Evolutionary conservation across 345 rosid genomes (phyloP).

Genomic region (Bruguiera gymnorhiza): DNA sequence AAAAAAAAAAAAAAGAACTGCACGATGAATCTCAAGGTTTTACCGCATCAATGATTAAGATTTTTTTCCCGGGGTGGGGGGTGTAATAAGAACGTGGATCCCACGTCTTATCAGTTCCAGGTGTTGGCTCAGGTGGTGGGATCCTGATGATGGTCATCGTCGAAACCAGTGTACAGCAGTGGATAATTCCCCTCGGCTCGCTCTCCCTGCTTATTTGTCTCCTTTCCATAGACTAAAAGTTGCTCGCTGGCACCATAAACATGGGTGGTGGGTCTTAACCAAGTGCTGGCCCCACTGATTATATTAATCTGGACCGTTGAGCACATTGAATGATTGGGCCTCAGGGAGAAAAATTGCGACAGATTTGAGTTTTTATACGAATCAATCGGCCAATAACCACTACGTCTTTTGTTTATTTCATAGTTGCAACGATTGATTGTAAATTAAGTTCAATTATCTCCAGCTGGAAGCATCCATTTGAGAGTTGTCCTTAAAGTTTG

Average conservation of each 20-base stretch:
- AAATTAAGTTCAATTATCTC: too few species aligned
- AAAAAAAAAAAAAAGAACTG: conserved; percentile 2
- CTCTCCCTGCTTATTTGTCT: not conserved
- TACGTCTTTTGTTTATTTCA: too few species aligned
- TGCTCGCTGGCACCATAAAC: conserved; percentile 23
- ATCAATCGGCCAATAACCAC: not conserved
- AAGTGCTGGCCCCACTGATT: conserved; percentile 8
- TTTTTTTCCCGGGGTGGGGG: conserved; percentile 9
- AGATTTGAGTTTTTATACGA: not conserved
- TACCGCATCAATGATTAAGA: conserved; percentile 51
- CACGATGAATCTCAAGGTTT: conserved; percentile 32
- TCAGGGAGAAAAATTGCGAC: conserved; percentile 16
- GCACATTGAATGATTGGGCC: conserved; percentile 41
- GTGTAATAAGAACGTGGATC: conserved; percentile 29
- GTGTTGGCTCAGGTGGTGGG: conserved; percentile 65
- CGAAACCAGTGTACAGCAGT: conserved; percentile 61
- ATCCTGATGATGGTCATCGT: conserved; percentile 53
- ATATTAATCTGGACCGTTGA: conserved; percentile 33
- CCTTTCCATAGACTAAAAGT: not conserved
- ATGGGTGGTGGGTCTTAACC: conserved; percentile 36
- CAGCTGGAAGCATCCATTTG: too few species aligned
- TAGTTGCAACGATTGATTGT: too few species aligned
- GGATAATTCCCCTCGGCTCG: conserved; percentile 19
- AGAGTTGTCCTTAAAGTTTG: too few species aligned
- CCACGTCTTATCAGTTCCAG: conserved; percentile 60